These are phyloP conservation scores for Clitoria ternatea DNA, from an alignment of 306 rosid genomes.

Conservation along the genomic window DNA sequence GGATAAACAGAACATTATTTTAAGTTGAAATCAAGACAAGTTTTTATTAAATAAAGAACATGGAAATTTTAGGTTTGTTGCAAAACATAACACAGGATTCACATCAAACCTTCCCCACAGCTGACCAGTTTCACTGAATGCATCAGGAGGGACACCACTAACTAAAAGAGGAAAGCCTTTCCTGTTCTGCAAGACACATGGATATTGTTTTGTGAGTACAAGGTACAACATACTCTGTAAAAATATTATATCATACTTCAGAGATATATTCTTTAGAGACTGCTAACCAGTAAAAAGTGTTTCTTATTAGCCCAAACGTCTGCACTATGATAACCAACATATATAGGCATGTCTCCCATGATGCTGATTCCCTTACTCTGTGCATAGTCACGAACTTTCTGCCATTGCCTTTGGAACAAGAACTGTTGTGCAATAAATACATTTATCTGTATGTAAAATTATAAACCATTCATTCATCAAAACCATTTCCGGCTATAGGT, in stretches of 20 bases:
- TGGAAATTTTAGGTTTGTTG: background rate
- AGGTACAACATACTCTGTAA: background rate
- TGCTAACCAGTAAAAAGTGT: slow-evolving; percentile 74
- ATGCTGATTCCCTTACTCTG: slow-evolving; percentile 66
- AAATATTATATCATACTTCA: slow-evolving; percentile 20
- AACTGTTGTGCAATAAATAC: slow-evolving; percentile 82
- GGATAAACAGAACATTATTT: background rate
- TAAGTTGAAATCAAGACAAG: slow-evolving; percentile 10
- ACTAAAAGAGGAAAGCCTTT: slow-evolving; percentile 86
- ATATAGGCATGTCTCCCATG: slow-evolving; percentile 99
- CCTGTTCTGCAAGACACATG: slow-evolving; percentile 55
- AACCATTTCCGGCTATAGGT: slow-evolving; percentile 24
- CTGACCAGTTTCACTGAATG: slow-evolving; percentile 96
- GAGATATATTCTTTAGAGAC: slow-evolving; percentile 16
- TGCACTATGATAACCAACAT: slow-evolving; percentile 98
- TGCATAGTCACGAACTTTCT: slow-evolving; percentile 72
- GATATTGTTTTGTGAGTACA: slow-evolving; percentile 13
- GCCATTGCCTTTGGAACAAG: slow-evolving; percentile 98
- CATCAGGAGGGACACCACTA: slow-evolving; percentile 97
- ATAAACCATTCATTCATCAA: slow-evolving; percentile 19
- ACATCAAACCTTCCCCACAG: slow-evolving; percentile 84
- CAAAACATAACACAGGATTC: background rate
- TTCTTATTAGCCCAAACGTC: slow-evolving; percentile 98
- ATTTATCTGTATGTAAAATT: slow-evolving; percentile 63
- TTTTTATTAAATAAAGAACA: background rate